Percentiles rank a stretch among this genome's conserved stretches.
phyloP scores from a whole-genome alignment of 2,329 filamentous ascomycete species.

The Lasiodiplodia hormozganensis region DNA sequence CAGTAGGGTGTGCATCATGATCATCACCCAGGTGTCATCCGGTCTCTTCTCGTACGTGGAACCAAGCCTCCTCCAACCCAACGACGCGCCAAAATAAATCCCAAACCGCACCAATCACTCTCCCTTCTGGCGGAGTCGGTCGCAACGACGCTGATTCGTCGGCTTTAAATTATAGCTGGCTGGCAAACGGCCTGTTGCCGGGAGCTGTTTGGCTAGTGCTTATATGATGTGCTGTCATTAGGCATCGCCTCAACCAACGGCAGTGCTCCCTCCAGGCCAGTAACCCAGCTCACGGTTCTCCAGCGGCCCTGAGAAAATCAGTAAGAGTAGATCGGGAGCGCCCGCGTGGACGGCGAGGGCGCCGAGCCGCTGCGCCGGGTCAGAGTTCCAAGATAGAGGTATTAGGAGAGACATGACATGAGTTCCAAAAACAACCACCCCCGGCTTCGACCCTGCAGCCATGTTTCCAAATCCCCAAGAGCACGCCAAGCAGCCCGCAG shows the following conservation, averaged over 20 bases:
- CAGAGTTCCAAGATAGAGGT: constrained; percentile 25
- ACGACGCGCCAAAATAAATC: constrained; percentile 24
- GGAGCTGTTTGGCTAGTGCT: constrained; percentile 12
- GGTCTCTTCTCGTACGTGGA: constrained; percentile 19
- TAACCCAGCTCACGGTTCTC: constrained; percentile 24
- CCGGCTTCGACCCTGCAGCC: background rate
- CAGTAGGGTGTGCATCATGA: constrained; percentile 1
- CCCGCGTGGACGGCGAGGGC: constrained; percentile 24
- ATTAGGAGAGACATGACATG: constrained; percentile 23
- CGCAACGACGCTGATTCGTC: constrained; percentile 7
- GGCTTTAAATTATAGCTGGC: constrained; percentile 3
- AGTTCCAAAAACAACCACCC: constrained; percentile 16
- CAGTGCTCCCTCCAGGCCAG: constrained; percentile 7
- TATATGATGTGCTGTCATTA: constrained; percentile 25
- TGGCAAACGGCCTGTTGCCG: constrained; percentile 19
- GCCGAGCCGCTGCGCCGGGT: constrained; percentile 19
- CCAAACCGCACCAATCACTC: constrained; percentile 18
- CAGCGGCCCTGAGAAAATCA: constrained; percentile 16
- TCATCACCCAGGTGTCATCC: background rate
- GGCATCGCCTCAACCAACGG: constrained; percentile 22
- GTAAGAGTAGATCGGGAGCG: constrained; percentile 21
- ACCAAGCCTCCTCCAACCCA: background rate
- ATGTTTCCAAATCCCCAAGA: background rate
- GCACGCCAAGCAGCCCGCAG: background rate
- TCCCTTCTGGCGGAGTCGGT: background rate